These are phyloP conservation scores for Penicillium sp. DNA, from an alignment of 2,329 filamentous ascomycete genomes.

Conservation along the genomic window DNA sequence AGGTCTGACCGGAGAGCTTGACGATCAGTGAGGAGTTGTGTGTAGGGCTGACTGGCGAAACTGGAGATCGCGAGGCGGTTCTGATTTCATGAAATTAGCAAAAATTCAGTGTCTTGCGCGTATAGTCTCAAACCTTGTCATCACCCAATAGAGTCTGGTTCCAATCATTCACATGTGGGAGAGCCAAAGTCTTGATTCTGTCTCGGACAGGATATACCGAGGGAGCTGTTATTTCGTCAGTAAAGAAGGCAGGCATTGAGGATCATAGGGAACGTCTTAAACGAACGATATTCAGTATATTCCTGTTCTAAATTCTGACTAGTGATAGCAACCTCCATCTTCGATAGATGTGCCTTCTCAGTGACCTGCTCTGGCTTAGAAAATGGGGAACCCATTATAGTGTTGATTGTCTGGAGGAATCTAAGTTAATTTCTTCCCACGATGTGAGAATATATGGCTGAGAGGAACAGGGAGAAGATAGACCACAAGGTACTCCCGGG, in stretches of 20 bases:
- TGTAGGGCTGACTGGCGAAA: constrained; percentile 67
- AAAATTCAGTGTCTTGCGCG: background rate
- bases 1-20: constrained; percentile 66
- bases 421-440: background rate
- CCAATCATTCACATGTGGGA: constrained; percentile 27
- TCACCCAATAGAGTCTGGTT: constrained; percentile 27
- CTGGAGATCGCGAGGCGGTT: constrained; percentile 75
- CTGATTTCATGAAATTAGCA: constrained; percentile 26
- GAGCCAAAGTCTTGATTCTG: constrained; percentile 15
- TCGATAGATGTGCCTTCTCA: background rate
- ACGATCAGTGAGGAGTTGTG: constrained; percentile 64
- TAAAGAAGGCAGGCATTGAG: background rate
- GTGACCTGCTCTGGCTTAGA: constrained; percentile 5
- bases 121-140: constrained; percentile 22
- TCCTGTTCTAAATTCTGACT: background rate
- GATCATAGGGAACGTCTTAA: background rate
- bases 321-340: background rate
- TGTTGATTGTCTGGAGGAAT: background rate
- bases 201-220: constrained; percentile 17
- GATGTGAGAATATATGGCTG: background rate
- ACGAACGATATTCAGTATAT: background rate
- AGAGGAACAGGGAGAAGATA: background rate
- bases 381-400: constrained; percentile 4
- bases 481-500: background rate
- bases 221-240: constrained; percentile 11